Evolutionary conservation across 1,284 basidiomycete genomes (phyloP), one percentile per base, ranked within the genome.

Genomic region (Ustilago cynodontis): DNA sequence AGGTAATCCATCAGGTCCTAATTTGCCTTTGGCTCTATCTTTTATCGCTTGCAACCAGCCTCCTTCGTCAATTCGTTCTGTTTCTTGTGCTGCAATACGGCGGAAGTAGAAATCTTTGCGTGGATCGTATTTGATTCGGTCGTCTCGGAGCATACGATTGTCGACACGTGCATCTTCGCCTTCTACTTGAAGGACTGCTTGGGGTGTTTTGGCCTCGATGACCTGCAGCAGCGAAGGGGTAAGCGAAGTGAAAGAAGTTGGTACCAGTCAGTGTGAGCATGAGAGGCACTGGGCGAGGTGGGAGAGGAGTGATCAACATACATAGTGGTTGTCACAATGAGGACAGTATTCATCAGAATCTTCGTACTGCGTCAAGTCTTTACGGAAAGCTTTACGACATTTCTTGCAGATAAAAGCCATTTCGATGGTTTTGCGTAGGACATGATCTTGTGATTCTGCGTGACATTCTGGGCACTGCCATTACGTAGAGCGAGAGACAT

Each of bases 311-410:
- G 14, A 16, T 37, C 3, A 24, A 57, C 74, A 24, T 66, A 96
- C 95, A 86, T 95, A 98, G 85, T 95, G 94, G 85, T 99, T 98
- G 86, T 97, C 95, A 86, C 96, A 98, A 87, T 98, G 93, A 0
- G 97, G 96, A 85, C 97, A 99, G 86, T 92, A 98, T 87, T 99
- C 96, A 86, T 99, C 96, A 77, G 93, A 93, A 86, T 97, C 94
- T 83, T 99, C 97, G 84, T 94, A 98, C 29, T 87, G 88, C 0
- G 89, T 79, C 92, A 98, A 94, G 86, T 98, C 94, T 87, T 99
- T 98, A 71, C 96, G 88, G 86, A 99, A 98, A 1, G 94, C 95
- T 87, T 95, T 95, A 86, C 93, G 93, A 89, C 97, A 99, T 87
- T 98, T 97, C 87, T 99, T 99, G 89, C 97, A 99, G 81, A 93